phyloP scores from a whole-genome alignment of 2,329 filamentous ascomycete species.

The Sporothrix curviconia region DNA sequence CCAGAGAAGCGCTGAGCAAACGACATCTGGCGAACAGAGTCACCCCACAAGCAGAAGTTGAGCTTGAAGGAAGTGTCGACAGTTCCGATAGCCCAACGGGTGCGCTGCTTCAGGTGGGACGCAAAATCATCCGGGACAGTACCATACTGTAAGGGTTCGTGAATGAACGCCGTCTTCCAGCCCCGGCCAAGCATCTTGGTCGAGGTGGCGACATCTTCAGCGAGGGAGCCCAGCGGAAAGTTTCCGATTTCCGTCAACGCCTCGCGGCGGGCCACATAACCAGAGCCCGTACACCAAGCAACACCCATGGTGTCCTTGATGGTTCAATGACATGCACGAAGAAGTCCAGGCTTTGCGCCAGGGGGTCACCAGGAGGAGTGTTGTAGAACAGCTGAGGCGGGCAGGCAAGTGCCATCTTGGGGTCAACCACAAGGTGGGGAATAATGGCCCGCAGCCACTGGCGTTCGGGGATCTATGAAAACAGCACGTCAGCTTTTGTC shows the following conservation, averaged over 20 bases:
- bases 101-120: constrained; percentile 51
- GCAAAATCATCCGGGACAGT: constrained; percentile 51
- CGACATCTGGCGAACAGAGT: constrained; percentile 46
- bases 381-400: constrained; percentile 60
- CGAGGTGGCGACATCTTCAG: constrained; percentile 56
- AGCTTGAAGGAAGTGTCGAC: constrained; percentile 55
- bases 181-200: constrained; percentile 52
- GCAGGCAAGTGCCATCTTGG: constrained; percentile 52
- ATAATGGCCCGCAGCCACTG: constrained; percentile 53
- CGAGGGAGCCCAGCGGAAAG: constrained; percentile 52
- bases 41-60: constrained; percentile 52
- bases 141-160: constrained; percentile 55
- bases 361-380: constrained; percentile 50
- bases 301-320: constrained; percentile 47
- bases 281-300: constrained; percentile 60
- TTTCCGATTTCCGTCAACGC: constrained; percentile 56
- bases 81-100: constrained; percentile 49
- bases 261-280: constrained; percentile 52
- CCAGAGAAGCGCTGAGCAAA: constrained; percentile 52
- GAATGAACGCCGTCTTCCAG: constrained; percentile 56
- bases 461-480: constrained; percentile 53
- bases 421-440: constrained; percentile 53
- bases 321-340: constrained; percentile 50
- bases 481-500: too few species aligned
- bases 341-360: constrained; percentile 51